Conservation (phyloP, 2,329 filamentous ascomycete genomes). For the Juglanconis juglandina region DNA sequence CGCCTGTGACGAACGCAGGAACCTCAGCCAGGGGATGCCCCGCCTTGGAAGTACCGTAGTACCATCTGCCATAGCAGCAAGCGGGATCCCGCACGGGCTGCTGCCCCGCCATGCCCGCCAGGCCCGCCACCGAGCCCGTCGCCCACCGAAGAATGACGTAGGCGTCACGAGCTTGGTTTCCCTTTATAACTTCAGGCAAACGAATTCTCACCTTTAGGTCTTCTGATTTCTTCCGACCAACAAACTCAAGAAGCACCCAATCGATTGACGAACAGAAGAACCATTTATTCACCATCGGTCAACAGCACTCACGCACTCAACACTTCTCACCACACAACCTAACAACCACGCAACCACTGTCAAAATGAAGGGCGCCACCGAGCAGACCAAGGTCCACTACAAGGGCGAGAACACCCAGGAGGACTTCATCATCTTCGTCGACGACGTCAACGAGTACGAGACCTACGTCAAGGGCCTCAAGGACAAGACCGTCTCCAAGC, state of each 20-base stretch:
- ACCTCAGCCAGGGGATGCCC: conserved; percentile 6
- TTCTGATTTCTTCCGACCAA: neutral
- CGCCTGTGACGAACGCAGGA: conserved; percentile 9
- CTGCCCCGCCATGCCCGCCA: conserved; percentile 11
- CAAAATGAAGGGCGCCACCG: conserved; percentile 53
- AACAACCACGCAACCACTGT: conserved; percentile 3
- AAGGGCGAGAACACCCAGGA: conserved; percentile 58
- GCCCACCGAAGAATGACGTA: conserved; percentile 15
- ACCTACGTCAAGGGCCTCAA: conserved; percentile 76
- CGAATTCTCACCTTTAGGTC: neutral
- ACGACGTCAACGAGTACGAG: conserved; percentile 56
- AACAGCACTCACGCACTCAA: conserved; percentile 4
- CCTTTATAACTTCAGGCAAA: conserved; percentile 12
- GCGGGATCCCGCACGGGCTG: conserved; percentile 3
- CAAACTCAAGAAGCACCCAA: neutral
- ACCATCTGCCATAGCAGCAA: neutral
- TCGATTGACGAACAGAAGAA: conserved; percentile 7
- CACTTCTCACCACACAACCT: conserved; percentile 13
- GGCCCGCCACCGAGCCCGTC: neutral
- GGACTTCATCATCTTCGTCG: conserved; percentile 59
- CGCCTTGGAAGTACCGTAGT: neutral
- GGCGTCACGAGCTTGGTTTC: conserved; percentile 9
- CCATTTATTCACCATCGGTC: conserved; percentile 10
- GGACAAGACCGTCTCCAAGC: conserved; percentile 67
- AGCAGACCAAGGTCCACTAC: conserved; percentile 77